phyloP scores from a whole-genome alignment of 768 basidiomycete genomes.

The Trametes gibbosa region DNA sequence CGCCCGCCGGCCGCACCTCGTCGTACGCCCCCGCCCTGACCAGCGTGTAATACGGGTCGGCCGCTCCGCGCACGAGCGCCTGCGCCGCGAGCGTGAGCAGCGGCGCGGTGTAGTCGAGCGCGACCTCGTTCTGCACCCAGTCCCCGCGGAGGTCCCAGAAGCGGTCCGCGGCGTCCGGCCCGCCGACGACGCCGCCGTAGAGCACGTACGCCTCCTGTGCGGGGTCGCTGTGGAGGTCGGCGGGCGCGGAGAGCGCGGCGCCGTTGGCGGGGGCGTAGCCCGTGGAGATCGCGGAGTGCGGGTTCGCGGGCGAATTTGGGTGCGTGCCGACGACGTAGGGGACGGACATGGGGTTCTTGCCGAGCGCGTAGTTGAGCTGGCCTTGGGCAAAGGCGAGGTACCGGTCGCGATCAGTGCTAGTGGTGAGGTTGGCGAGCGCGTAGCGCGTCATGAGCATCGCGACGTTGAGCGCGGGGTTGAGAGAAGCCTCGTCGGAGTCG shows the following conservation, averaged over 20 bases:
- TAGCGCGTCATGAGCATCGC: slow-evolving; percentile 83
- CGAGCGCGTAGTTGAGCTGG: slow-evolving; percentile 81
- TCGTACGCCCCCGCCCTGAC: slow-evolving; percentile 67
- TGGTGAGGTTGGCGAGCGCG: slow-evolving; percentile 57
- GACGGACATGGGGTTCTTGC: slow-evolving; percentile 86
- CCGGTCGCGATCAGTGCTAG: slow-evolving; percentile 49
- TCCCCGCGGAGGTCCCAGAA: slow-evolving; percentile 87
- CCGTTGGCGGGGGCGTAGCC: slow-evolving; percentile 60
- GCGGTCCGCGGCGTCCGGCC: slow-evolving; percentile 70
- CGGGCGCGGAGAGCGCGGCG: slow-evolving; percentile 67
- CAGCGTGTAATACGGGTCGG: slow-evolving; percentile 76
- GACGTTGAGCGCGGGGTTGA: slow-evolving; percentile 85
- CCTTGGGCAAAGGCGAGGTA: slow-evolving; percentile 76
- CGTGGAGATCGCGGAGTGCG: slow-evolving; percentile 86
- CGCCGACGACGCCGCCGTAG: slow-evolving; percentile 88
- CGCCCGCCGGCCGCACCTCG: slow-evolving; percentile 57
- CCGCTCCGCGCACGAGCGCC: slow-evolving; percentile 62
- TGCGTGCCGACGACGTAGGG: slow-evolving; percentile 88
- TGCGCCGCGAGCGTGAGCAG: slow-evolving; percentile 83
- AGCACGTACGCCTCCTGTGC: slow-evolving; percentile 69
- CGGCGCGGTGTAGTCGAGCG: slow-evolving; percentile 89
- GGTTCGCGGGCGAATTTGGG: slow-evolving; percentile 88
- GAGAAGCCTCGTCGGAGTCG: slow-evolving; percentile 74
- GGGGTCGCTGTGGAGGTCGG: slow-evolving; percentile 48
- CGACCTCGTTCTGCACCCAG: slow-evolving; percentile 86